Conservation (phyloP, 106 monocot species). For the Amphibolis antarctica region DNA sequence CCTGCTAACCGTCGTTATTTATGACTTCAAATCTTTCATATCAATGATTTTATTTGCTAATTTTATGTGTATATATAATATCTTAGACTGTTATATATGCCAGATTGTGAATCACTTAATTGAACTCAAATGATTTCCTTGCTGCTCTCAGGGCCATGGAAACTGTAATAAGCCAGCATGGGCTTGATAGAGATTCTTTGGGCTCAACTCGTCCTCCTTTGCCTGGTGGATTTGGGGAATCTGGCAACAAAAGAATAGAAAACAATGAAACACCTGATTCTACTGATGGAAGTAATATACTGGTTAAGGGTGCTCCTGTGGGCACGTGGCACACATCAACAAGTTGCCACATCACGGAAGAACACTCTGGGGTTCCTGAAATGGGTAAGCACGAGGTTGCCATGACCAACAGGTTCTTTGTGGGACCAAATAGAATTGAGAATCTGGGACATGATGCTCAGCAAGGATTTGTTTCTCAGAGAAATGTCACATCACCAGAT, state of each 20-base stretch:
- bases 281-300: constrained; percentile 20
- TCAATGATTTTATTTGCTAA: too few relatives aligned
- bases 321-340: constrained; percentile 48
- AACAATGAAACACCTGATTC: constrained; percentile 36
- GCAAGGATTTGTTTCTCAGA: constrained; percentile 54
- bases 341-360: constrained; percentile 36
- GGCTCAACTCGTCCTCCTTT: constrained; percentile 51
- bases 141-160: constrained; percentile 69
- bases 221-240: constrained; percentile 33
- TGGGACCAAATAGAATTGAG: constrained; percentile 29
- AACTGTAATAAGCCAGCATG: constrained; percentile 81
- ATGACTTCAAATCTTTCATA: too few relatives aligned
- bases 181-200: constrained; percentile 77
- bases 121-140: background rate
- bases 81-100: too few relatives aligned
- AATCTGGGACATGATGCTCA: constrained; percentile 23
- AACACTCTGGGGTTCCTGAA: constrained; percentile 25
- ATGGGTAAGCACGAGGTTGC: constrained; percentile 22
- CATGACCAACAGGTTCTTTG: constrained; percentile 16
- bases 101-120: background rate
- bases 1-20: too few relatives aligned
- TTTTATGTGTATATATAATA: too few relatives aligned
- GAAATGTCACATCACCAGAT: constrained; percentile 50
- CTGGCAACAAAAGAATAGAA: constrained; percentile 20
- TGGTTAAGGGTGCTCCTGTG: constrained; percentile 27